Percentiles rank a stretch among this genome's conserved stretches.
These are phyloP conservation scores for Blastocystis sp. DNA, from an alignment of 352 stramenopile genomes.

Conservation along the genomic window DNA sequence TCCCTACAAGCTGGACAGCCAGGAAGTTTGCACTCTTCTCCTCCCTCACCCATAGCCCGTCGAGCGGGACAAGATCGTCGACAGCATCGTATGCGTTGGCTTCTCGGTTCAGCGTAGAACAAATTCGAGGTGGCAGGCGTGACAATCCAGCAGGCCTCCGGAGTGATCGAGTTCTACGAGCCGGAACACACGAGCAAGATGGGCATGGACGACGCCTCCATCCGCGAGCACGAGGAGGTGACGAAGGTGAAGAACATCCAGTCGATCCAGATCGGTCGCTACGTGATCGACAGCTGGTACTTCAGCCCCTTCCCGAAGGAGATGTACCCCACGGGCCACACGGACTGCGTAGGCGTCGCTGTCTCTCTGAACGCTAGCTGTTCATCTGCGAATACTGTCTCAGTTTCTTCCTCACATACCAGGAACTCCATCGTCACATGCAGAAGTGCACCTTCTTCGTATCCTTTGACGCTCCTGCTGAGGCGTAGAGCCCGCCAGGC, in stretches of 20 bases:
- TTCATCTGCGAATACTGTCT: conserved; percentile 73
- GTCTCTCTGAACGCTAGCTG: conserved; percentile 54
- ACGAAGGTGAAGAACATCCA: conserved; percentile 94
- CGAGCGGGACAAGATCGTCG: conserved; percentile 74
- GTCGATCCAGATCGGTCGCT: conserved; percentile 85
- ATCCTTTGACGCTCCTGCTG: conserved; percentile 72
- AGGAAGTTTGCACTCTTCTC: conserved; percentile 26
- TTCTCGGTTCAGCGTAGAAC: background rate
- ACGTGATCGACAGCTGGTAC: conserved; percentile 83
- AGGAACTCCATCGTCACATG: conserved; percentile 62
- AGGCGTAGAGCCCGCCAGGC: conserved; percentile 77
- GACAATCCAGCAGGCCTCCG: conserved; percentile 57
- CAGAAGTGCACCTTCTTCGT: conserved; percentile 70
- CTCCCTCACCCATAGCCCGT: conserved; percentile 23
- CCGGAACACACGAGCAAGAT: conserved; percentile 93
- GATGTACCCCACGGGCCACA: conserved; percentile 81
- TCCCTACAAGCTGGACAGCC: conserved; percentile 77
- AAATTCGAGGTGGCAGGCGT: conserved; percentile 68
- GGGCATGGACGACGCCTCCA: conserved; percentile 91
- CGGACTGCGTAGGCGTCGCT: conserved; percentile 76
- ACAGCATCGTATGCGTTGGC: conserved; percentile 29
- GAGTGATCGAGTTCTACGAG: conserved; percentile 75
- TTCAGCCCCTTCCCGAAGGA: conserved; percentile 95
- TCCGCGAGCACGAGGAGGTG: conserved; percentile 94
- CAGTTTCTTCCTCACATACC: conserved; percentile 65